Evolutionary conservation across 768 basidiomycete species (phyloP).

Genomic region (Rickenella mellea): DNA sequence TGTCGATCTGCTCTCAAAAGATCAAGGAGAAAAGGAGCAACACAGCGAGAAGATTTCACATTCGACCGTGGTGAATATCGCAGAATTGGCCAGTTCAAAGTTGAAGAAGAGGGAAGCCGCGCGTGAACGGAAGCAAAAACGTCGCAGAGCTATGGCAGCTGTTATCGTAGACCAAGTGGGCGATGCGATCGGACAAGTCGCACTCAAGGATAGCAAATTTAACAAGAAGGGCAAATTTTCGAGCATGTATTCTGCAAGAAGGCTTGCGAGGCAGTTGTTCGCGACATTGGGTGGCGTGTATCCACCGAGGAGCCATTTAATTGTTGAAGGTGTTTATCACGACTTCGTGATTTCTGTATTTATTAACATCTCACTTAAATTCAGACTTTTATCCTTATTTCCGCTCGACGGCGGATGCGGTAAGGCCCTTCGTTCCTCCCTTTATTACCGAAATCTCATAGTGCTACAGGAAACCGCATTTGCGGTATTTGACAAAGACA

Average conservation of each 20-base stretch:
- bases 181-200: constrained; percentile 61
- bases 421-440: constrained; percentile 21
- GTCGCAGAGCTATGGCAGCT: constrained; percentile 44
- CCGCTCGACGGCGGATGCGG: constrained; percentile 59
- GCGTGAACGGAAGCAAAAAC: constrained; percentile 29
- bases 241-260: constrained; percentile 52
- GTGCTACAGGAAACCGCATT: constrained; percentile 52
- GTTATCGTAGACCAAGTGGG: constrained; percentile 66
- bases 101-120: constrained; percentile 9
- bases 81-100: background rate
- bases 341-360: background rate
- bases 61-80: background rate
- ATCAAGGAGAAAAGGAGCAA: constrained; percentile 4
- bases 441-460: constrained; percentile 4
- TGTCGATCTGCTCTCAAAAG: constrained; percentile 18
- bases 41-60: background rate
- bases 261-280: constrained; percentile 62
- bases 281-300: constrained; percentile 47
- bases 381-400: constrained; percentile 76
- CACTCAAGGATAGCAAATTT: constrained; percentile 56
- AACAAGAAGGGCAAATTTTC: constrained; percentile 46
- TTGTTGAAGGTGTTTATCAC: constrained; percentile 48
- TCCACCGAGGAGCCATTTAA: constrained; percentile 49
- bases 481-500: constrained; percentile 66
- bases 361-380: constrained; percentile 2